Conservation (phyloP, 495 filamentous ascomycete genomes). For the Penicillium egyptiacum region DNA sequence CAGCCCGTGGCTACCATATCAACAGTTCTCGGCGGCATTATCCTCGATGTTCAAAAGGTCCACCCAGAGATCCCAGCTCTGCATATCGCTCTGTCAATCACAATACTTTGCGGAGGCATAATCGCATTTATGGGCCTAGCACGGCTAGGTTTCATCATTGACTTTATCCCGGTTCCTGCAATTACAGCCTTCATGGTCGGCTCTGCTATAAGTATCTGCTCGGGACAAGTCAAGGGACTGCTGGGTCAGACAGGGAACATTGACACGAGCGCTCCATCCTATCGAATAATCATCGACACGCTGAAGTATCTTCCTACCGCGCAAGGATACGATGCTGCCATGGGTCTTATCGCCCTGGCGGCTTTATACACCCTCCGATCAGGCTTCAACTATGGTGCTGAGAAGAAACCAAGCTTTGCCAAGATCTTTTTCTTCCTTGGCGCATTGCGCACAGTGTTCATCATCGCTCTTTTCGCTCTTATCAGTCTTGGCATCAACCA, state of each 20-base stretch:
- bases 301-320: conserved; percentile 68
- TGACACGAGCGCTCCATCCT: conserved; percentile 70
- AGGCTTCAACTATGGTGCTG: conserved; percentile 59
- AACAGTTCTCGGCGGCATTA: conserved; percentile 75
- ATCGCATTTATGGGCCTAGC: conserved; percentile 75
- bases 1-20: conserved; percentile 94
- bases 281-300: conserved; percentile 79
- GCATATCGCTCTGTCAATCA: conserved; percentile 71
- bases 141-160: conserved; percentile 84
- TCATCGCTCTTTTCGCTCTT: conserved; percentile 85
- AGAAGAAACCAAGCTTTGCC: conserved; percentile 61
- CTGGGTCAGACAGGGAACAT: conserved; percentile 74
- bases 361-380: conserved; percentile 77
- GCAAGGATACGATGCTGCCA: conserved; percentile 71
- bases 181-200: conserved; percentile 97
- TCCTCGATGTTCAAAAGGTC: conserved; percentile 53
- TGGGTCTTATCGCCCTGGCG: conserved; percentile 82
- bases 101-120: conserved; percentile 73
- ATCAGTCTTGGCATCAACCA: conserved; percentile 79
- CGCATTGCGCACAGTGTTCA: conserved; percentile 84
- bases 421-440: conserved; percentile 82
- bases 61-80: conserved; percentile 57
- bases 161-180: conserved; percentile 84
- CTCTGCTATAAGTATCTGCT: conserved; percentile 82
- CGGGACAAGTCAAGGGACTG: conserved; percentile 76